Base-by-base conservation (phyloP, 805 yeast species). In the Clavispora santaluciae region DNA sequence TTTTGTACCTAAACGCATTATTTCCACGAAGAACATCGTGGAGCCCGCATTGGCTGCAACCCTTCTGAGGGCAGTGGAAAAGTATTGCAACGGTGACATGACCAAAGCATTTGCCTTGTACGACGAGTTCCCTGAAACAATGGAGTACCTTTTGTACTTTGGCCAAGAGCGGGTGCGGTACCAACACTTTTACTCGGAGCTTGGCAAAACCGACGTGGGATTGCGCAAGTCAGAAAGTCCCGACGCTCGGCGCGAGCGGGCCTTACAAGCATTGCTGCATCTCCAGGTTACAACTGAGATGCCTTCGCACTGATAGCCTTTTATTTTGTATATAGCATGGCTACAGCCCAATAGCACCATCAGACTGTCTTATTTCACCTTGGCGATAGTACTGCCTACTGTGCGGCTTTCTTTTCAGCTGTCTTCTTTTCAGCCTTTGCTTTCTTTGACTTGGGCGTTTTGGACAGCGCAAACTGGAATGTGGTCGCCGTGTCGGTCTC, bases 81-180 rank as follows among this genome's bases (percentile, higher is more conserved):
- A 41, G 16, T 45, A 49, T 31, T 53, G 56, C 24, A 42, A 46
- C 11, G 50, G 46, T 6, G 53, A 55, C 36, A 41, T 28, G 7
- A 17, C 35, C 5, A 39, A 48, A 21, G 62, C 64, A 13, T 65
- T 57, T 38, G 39, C 43, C 20, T 46, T 66, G 36, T 60, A 60
- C 59, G 66, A 65, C 37, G 47, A 57, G 30, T 67, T 46, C 40
- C 72, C 71, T 7, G 55, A 53, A 22, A 55, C 68, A 5, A 51
- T 66, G 28, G 68, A 62, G 44, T 61, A 48, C 35, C 48, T 65
- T 33, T 38, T 59, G 23, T 49, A 48, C 39, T 54, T 51, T 33
- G 51, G 49, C 12, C 45, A 45, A 8, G 49, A 56, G 13, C 46
- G 56, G 35, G 41, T 44, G 5, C 51, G 59, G 11, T 33, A 46